Evolutionary conservation across 2,329 filamentous ascomycete genomes (phyloP), one percentile per base, ranked within the genome.

Genomic region (Fusarium piperis): DNA sequence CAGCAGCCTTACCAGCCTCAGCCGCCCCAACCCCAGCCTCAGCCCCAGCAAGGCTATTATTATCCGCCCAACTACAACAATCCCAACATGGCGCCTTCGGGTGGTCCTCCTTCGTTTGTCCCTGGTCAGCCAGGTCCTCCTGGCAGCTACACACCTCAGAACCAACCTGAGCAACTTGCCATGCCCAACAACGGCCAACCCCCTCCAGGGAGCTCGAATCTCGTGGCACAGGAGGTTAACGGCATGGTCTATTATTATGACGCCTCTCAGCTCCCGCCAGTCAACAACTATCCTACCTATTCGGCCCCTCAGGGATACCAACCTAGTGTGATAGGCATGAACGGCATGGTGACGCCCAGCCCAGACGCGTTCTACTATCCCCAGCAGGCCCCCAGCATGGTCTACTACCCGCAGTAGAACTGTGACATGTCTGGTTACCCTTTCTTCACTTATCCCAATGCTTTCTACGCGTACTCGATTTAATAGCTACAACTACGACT

Each of bases 181-280:
- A 74, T 79, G n/a, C 81, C 83, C 53, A 72, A 77, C 30, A 73
- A 72, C 35, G 72, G 70, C n/a, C 77, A 76, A 44, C 65, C 70
- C 12, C 64, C 77, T 7, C 59, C 74, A n/a, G 48, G 73, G 32
- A 77, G 78, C 32, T 77, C 84, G 18, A 88, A 85, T 70, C 80
- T 90, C 44, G 88, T 92, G 53, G 94, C 94, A 0, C 95, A 98
- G 80, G 95, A 98, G 83, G 91, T 92, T 71, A 97, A 97, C 74
- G 96, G 96, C 68, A 98, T 97, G 88, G 94, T 97, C 1, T 98
- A 97, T 81, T 99, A 97, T 79, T 95, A 94, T 76, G 93, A 97
- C 78, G 88, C 93, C 9, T 87, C 91, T n/a, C 92, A 94, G 78
- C 84, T 95, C 53, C 84, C 89, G 28, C 83, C 87, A 1, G 83